These are phyloP conservation scores for Miscanthus sacchariflorus DNA, from an alignment of 202 grass and related monocot genomes.

Conservation along the genomic window DNA sequence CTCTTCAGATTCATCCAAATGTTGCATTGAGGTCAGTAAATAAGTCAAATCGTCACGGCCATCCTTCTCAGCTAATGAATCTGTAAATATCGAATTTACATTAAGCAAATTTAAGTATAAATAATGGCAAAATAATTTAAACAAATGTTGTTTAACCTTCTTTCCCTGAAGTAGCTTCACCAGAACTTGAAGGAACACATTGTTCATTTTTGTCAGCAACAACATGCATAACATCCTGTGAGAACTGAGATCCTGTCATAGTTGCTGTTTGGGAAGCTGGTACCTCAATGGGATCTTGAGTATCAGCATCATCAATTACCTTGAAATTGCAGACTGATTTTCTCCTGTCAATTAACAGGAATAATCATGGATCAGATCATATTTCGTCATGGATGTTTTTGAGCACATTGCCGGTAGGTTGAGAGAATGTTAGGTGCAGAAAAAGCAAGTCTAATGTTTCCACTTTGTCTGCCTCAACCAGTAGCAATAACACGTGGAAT, in stretches of 20 bases:
- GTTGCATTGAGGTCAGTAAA: slow-evolving; percentile 51
- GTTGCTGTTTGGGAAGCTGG: slow-evolving; percentile 38
- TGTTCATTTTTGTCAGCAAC: slow-evolving; percentile 42
- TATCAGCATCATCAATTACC: slow-evolving; percentile 7
- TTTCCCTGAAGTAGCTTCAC: slow-evolving; percentile 35
- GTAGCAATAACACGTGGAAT: neutral
- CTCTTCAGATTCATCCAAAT: slow-evolving; percentile 54
- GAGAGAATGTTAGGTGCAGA: slow-evolving; percentile 22
- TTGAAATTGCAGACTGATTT: slow-evolving; percentile 47
- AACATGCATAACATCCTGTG: slow-evolving; percentile 36
- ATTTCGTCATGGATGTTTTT: slow-evolving; percentile 38
- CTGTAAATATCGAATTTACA: slow-evolving; percentile 40
- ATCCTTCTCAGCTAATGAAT: slow-evolving; percentile 45
- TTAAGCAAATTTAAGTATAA: slow-evolving; percentile 34
- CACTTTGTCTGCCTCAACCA: slow-evolving; percentile 29
- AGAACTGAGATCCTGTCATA: slow-evolving; percentile 35
- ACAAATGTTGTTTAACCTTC: slow-evolving; percentile 50
- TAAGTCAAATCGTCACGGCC: slow-evolving; percentile 29
- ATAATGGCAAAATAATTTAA: slow-evolving; percentile 21
- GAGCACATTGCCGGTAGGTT: slow-evolving; percentile 20
- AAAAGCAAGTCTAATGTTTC: slow-evolving; percentile 22
- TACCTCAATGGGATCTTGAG: slow-evolving; percentile 18
- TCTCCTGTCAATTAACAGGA: slow-evolving; percentile 53
- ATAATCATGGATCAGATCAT: slow-evolving; percentile 38
- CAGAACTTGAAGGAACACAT: slow-evolving; percentile 33